Evolutionary conservation across 129 eudicot species (phyloP), one percentile per base, ranked within the genome.

Genomic region (Ambrosia artemisiifolia): DNA sequence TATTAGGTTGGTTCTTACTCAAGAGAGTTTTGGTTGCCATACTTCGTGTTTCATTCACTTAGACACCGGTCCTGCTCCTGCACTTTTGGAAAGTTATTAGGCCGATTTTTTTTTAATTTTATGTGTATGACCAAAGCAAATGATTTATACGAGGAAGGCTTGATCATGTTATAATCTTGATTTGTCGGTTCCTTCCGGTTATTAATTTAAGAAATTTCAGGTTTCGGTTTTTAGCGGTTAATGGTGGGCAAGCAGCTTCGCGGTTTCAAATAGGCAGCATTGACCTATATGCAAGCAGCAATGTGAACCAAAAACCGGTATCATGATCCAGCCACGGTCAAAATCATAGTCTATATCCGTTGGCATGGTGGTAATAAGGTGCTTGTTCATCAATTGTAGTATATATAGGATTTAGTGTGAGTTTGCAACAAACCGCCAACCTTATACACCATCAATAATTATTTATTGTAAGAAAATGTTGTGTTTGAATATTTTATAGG

Each of bases 251-350:
- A 69, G 59, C 82, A 34, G 90, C 65, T 66, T 81, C 91, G 42
- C 80, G 96, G 76, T 85, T 94, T 66, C 98, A 94, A 75, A 80
- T 94, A 44, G 98, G 97, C 2, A 87, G 95, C 81, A 86, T 94
- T 51, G 96, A 94, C 80, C 78, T 94, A 24, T 94, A 82, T 19
- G 85, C 89, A 64, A 83, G 50, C 44, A 73, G 48, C n/a, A 59
- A 65, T 7, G 32, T 54, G 40, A 63, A 78, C 18, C 28, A 70
- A 70, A 35, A 40, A 10, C 44, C 16, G 18, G 70, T 38, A 7
- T 28, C 32, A 7, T 68, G 75, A 76, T 19, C 38, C 28, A n/a
- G 14, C 49, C 9, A 53, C 17, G 1, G 11, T 32, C 9, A 60
- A 32, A 48, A 48, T 32, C 42, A 12, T 60, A 32, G 49, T 48